Evolutionary conservation across 176 grass and related monocot genomes (phyloP), one percentile per base, ranked within the genome.

Genomic region (Echinochloa phyllopogon): DNA sequence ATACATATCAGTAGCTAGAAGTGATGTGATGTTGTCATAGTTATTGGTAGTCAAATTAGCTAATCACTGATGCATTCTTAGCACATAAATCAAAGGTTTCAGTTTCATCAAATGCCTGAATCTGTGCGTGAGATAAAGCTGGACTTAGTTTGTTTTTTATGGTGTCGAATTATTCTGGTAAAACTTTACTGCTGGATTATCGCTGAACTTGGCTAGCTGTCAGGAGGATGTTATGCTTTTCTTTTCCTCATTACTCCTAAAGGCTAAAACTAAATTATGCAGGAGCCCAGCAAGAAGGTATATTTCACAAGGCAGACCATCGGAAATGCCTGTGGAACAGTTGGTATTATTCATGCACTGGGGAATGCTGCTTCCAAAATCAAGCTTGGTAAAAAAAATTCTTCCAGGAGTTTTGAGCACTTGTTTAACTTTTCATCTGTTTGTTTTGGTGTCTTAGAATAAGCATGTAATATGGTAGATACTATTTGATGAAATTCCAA

Each of bases 331-430:
- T 98, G 95, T 76, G 95, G 95, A 78, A 98, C 95, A 78, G 83
- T 98, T 80, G 95, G 95, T 69, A 81, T 98, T 83, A 92, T 98
- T 88, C 93, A 98, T 98, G 91, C 95, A 53, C 18, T 95, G 64
- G 93, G 93, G 51, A 98, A 98, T 90, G 90, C 85, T 57, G 67
- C 64, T 29, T 90, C 95, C 65, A 74, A 61, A 85, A 98, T 95
- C 71, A 95, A 88, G 37, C 85, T 95, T 80, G 85, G 95, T 98
- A 89, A 33, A 33, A 33, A 33, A 33, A 33, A 33, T 77, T 3
- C 12, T 27, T 25, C 4, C 29, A 64, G 62, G 41, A 47, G 41
- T 58, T 78, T 39, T 71, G 47, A 65, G 1, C 14, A 82, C 65
- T 61, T 51, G 16, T 62, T 45, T 75, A 15, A 14, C 76, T 42